phyloP scores from a whole-genome alignment of 2,329 filamentous ascomycete genomes.

The Pseudopyrenochaeta lycopersici region DNA sequence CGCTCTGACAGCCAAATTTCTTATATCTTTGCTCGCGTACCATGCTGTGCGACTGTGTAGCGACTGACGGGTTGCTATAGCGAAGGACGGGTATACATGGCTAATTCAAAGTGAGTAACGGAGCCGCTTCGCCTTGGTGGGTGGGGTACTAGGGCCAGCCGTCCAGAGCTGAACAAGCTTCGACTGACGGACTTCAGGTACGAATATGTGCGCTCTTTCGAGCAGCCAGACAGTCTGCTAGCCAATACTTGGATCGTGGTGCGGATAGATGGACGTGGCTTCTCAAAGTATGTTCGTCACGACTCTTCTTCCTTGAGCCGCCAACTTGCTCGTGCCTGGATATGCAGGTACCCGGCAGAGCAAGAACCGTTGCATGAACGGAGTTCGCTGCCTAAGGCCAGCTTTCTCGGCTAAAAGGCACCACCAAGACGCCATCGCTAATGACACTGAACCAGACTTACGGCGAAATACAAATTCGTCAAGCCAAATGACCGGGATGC shows the following conservation, averaged over 20 bases:
- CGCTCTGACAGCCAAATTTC: conserved; percentile 8
- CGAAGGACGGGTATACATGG: conserved; percentile 21
- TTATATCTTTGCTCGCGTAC: conserved; percentile 4
- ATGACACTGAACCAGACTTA: conserved; percentile 66
- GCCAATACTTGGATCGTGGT: conserved; percentile 97
- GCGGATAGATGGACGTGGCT: conserved; percentile 90
- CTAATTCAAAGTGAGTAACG: conserved; percentile 35
- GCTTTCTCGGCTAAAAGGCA: conserved; percentile 7
- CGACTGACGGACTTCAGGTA: conserved; percentile 67
- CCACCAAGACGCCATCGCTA: conserved; percentile 7
- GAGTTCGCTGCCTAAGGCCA: conserved; percentile 8
- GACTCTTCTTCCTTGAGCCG: conserved; percentile 11
- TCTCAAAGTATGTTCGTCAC: conserved; percentile 75
- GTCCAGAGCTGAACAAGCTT: conserved; percentile 9
- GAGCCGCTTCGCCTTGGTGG: conserved; percentile 1
- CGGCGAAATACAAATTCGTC: conserved; percentile 80
- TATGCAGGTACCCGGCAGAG: conserved; percentile 29
- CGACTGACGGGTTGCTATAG: not conserved
- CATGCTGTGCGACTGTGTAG: conserved; percentile 26
- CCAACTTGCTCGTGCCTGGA: conserved; percentile 8
- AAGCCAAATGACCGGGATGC: conserved; percentile 94
- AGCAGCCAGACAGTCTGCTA: conserved; percentile 80
- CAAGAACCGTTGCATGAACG: conserved; percentile 11
- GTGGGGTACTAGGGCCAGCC: conserved; percentile 14
- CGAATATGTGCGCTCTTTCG: conserved; percentile 92